Conservation (phyloP, 805 yeast genomes). For the Sungouiella blattae region DNA sequence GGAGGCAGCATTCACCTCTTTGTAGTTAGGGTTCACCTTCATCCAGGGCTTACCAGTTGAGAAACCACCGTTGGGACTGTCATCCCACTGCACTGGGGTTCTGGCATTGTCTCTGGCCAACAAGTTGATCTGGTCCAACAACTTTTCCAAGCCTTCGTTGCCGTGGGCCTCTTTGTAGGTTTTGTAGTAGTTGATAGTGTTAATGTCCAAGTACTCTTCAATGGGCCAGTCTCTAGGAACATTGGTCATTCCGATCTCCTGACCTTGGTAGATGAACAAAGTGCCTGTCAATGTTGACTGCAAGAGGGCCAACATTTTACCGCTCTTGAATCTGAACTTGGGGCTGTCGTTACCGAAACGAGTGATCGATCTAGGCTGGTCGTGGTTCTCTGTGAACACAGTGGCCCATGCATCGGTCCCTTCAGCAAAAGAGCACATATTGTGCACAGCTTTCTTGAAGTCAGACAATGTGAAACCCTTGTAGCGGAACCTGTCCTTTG, state of each 20-base stretch:
- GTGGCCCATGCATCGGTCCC: slow-evolving; percentile 58
- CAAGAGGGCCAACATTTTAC: slow-evolving; percentile 47
- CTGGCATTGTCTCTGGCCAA: slow-evolving; percentile 52
- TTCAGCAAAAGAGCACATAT: slow-evolving; percentile 36
- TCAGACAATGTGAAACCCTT: slow-evolving; percentile 33
- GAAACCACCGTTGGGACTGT: slow-evolving; percentile 44
- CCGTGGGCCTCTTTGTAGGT: slow-evolving; percentile 25
- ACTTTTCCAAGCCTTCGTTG: slow-evolving; percentile 20
- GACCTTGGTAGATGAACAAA: slow-evolving; percentile 57
- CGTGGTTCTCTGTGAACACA: slow-evolving; percentile 55
- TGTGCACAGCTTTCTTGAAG: slow-evolving; percentile 38
- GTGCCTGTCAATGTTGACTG: slow-evolving; percentile 51
- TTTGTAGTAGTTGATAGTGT: slow-evolving; percentile 41
- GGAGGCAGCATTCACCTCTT: slow-evolving; percentile 45
- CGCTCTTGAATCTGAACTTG: slow-evolving; percentile 33
- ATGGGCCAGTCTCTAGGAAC: slow-evolving; percentile 44
- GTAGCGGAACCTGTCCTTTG: slow-evolving; percentile 32
- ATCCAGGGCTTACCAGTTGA: slow-evolving; percentile 52
- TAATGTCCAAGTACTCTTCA: slow-evolving; percentile 49
- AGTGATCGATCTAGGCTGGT: slow-evolving; percentile 52
- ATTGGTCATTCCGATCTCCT: slow-evolving; percentile 56
- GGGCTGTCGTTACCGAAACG: slow-evolving; percentile 45
- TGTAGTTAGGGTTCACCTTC: slow-evolving; percentile 47
- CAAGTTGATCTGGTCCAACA: slow-evolving; percentile 31
- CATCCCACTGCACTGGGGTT: slow-evolving; percentile 57